Conservation (phyloP, 1,284 basidiomycete genomes). For the Mycosarcoma maydis region DNA sequence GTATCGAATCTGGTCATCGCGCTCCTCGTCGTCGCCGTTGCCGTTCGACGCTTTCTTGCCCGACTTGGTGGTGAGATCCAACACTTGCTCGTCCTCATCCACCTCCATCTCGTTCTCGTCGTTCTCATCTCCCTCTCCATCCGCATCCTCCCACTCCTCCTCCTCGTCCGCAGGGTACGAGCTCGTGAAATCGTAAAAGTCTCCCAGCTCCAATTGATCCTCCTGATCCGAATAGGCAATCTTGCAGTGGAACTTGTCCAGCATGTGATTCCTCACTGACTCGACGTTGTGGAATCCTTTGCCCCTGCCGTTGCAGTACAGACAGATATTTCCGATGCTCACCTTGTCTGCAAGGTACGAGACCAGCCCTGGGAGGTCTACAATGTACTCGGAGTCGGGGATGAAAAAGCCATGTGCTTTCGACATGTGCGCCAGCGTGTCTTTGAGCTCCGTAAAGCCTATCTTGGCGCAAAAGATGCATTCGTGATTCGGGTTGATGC, state of each 20-base stretch:
- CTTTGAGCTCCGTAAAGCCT: constrained; percentile 72
- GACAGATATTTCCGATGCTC: constrained; percentile 88
- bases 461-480: constrained; percentile 82
- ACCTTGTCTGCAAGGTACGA: constrained; percentile 92
- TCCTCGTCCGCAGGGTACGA: constrained; percentile 74
- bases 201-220: constrained; percentile 86
- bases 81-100: constrained; percentile 27
- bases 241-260: constrained; percentile 80
- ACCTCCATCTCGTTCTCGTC: constrained; percentile 49
- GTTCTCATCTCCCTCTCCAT: constrained; percentile 17
- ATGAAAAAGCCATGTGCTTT: constrained; percentile 90
- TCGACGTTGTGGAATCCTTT: constrained; percentile 56
- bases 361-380: constrained; percentile 83
- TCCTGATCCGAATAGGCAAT: constrained; percentile 85
- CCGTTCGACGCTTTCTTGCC: constrained; percentile 1
- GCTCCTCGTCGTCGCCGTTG: constrained; percentile 71
- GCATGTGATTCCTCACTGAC: constrained; percentile 64
- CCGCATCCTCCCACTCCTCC: constrained; percentile 59
- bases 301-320: constrained; percentile 75
- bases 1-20: constrained; percentile 70
- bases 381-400: constrained; percentile 89
- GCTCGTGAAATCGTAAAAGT: constrained; percentile 89
- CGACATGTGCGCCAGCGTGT: constrained; percentile 88
- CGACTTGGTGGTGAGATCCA: constrained; percentile 18
- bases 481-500: constrained; percentile 57